A percentile compares a stretch with the other conserved stretches of the same genome.
phyloP scores from a whole-genome alignment of 73 alveolate genomes.

The Tetrahymena borealis region DNA sequence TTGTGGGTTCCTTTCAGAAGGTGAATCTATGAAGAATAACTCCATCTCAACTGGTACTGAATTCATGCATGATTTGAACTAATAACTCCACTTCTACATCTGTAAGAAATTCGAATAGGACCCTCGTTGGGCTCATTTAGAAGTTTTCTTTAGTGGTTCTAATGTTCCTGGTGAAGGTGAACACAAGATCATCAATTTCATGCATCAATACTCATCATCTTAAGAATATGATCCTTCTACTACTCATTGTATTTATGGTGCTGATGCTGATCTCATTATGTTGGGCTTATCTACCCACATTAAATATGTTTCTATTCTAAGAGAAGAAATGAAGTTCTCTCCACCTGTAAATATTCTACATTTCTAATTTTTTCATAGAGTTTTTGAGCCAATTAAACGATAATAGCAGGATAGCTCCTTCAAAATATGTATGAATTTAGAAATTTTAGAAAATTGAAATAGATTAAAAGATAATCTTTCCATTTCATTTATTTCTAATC shows the following conservation, averaged over 20 bases:
- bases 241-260: slow-evolving; percentile 94
- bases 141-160: slow-evolving; percentile 81
- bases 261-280: slow-evolving; percentile 98
- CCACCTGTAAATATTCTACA: background rate
- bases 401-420: too few relatives aligned
- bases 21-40: slow-evolving; percentile 74
- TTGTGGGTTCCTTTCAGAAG: slow-evolving; percentile 54
- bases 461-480: too few relatives aligned
- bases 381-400: background rate
- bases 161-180: slow-evolving; percentile 99
- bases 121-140: slow-evolving; percentile 71
- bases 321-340: slow-evolving; percentile 82
- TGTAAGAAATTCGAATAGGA: slow-evolving; percentile 73
- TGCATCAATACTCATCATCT: slow-evolving; percentile 57
- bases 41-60: slow-evolving; percentile 97
- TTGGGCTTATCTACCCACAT: slow-evolving; percentile 88
- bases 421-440: background rate
- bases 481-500: too few relatives aligned
- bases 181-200: slow-evolving; percentile 92
- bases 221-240: slow-evolving; percentile 67
- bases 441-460: too few relatives aligned
- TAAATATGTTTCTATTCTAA: slow-evolving; percentile 76
- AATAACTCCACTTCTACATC: slow-evolving; percentile 76
- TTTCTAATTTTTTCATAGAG: background rate
- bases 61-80: slow-evolving; percentile 85